These are phyloP conservation scores for Aspergillaceae sp. DNA, from an alignment of 2,329 filamentous ascomycete species.

Conservation along the genomic window DNA sequence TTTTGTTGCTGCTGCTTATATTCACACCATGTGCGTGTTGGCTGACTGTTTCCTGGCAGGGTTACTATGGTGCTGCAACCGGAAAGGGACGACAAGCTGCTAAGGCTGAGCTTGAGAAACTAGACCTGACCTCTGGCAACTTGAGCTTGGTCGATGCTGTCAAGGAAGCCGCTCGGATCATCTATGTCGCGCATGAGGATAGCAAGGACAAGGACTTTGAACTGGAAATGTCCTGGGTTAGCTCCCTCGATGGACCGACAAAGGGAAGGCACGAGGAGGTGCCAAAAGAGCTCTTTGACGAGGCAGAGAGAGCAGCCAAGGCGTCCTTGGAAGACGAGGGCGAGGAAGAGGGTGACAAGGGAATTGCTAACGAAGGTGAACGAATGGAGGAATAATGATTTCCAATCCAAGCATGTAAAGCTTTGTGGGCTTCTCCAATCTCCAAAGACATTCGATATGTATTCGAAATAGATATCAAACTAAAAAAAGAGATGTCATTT, in stretches of 20 bases:
- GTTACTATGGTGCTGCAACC: constrained; percentile 95
- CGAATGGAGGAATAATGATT: constrained; percentile 77
- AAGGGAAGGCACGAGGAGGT: constrained; percentile 91
- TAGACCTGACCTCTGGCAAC: constrained; percentile 70
- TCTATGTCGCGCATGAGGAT: constrained; percentile 95
- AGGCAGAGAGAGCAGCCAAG: constrained; percentile 89
- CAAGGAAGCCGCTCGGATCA: constrained; percentile 93
- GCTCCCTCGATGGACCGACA: constrained; percentile 71
- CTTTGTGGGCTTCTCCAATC: constrained; percentile 3
- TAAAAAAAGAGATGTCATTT: background rate
- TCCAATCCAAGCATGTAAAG: background rate
- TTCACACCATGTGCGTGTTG: background rate
- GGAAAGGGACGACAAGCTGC: constrained; percentile 94
- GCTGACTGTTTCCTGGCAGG: constrained; percentile 39
- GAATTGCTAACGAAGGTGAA: constrained; percentile 53
- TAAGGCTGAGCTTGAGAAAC: constrained; percentile 97
- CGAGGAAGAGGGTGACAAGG: constrained; percentile 63
- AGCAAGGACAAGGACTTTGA: constrained; percentile 99
- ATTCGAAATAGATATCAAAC: background rate
- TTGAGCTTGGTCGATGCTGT: constrained; percentile 79
- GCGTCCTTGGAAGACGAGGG: constrained; percentile 81
- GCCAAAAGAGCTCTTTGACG: constrained; percentile 78
- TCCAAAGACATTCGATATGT: background rate
- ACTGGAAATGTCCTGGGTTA: constrained; percentile 99
- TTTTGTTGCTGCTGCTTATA: constrained; percentile 1